These are phyloP conservation scores for Quercus wislizeni DNA, from an alignment of 306 rosid genomes.

Conservation along the genomic window DNA sequence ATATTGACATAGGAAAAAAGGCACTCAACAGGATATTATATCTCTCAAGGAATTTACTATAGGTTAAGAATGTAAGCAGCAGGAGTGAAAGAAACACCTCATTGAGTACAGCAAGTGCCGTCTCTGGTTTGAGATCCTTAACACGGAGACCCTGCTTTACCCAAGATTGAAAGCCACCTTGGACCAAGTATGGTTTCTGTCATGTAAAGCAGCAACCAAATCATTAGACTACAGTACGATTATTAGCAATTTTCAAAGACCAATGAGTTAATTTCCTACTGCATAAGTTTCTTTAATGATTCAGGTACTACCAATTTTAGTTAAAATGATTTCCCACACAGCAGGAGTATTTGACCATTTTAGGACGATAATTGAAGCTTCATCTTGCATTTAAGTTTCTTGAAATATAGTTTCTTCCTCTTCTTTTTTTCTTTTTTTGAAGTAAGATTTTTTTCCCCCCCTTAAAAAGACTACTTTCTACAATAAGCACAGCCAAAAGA, in stretches of 20 bases:
- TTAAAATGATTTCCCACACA: background rate
- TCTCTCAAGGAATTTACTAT: background rate
- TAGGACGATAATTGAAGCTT: background rate
- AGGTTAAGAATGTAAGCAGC: slow-evolving; percentile 5
- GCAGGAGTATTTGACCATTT: background rate
- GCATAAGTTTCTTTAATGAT: background rate
- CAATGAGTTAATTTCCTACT: background rate
- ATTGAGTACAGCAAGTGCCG: slow-evolving; percentile 68
- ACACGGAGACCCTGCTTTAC: slow-evolving; percentile 70
- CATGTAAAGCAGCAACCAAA: slow-evolving; percentile 10
- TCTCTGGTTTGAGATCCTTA: slow-evolving; percentile 88
- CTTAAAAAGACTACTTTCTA: too few species aligned
- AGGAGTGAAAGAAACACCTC: slow-evolving; percentile 51
- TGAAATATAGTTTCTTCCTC: background rate
- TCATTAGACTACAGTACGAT: background rate
- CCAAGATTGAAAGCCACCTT: slow-evolving; percentile 95
- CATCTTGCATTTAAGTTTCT: background rate
- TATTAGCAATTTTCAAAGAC: background rate
- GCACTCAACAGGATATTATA: background rate
- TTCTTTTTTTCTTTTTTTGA: too few species aligned
- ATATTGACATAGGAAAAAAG: background rate
- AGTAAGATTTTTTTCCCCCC: too few species aligned
- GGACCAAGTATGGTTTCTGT: slow-evolving; percentile 84
- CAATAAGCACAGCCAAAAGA: too few species aligned
- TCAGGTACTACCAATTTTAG: background rate